phyloP scores from a whole-genome alignment of 371 early-diverging fungal species.

The Umbelopsis sp. region DNA sequence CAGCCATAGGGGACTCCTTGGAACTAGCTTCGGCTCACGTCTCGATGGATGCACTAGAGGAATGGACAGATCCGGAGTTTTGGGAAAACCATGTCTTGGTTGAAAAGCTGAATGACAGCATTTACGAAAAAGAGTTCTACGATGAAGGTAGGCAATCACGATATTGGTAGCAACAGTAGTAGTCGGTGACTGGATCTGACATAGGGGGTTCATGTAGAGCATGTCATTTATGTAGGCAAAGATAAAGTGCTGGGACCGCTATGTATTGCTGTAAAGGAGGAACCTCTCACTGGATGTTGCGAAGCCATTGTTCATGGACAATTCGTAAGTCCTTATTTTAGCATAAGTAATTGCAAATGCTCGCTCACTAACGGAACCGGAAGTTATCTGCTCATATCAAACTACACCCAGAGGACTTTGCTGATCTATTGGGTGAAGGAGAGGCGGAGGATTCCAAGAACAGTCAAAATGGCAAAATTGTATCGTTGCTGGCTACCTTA shows the following conservation, averaged over 20 bases:
- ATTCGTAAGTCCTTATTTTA: not conserved
- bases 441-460: not conserved
- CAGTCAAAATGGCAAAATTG: not conserved
- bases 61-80: not conserved
- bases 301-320: constrained; percentile 8
- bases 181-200: not conserved
- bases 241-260: not conserved
- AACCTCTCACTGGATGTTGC: too few species aligned
- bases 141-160: not conserved
- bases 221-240: constrained; percentile 3
- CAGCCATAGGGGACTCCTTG: not conserved
- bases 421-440: not conserved
- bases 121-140: not conserved
- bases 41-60: not conserved
- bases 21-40: not conserved
- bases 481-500: not conserved
- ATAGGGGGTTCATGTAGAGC: not conserved
- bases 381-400: constrained; percentile 1
- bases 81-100: not conserved
- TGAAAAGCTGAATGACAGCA: not conserved
- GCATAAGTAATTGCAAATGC: not conserved
- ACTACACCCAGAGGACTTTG: not conserved
- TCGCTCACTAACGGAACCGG: not conserved
- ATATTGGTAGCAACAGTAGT: not conserved
- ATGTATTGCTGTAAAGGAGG: not conserved